These are phyloP conservation scores for Fusarium coicis DNA, from an alignment of 2,329 filamentous ascomycete genomes.

Conservation along the genomic window DNA sequence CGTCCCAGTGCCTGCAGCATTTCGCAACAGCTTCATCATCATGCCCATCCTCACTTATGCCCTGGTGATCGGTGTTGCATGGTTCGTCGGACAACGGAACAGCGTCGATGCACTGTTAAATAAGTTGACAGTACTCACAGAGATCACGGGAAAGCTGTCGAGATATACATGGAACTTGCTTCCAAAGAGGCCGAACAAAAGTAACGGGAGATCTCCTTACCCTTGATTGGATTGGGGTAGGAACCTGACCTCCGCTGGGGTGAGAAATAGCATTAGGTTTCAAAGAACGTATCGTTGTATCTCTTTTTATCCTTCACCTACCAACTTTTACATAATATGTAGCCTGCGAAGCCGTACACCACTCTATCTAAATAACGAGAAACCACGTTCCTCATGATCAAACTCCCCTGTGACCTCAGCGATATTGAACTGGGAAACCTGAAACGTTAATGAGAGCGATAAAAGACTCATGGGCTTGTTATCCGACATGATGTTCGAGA, in stretches of 20 bases:
- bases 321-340: accelerated
- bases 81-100: background rate
- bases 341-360: accelerated
- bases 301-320: background rate
- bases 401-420: background rate
- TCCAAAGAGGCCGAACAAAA: background rate
- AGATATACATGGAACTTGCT: background rate
- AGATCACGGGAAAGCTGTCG: no score
- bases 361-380: accelerated
- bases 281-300: background rate
- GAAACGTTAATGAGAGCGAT: accelerated
- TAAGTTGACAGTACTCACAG: no score
- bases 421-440: background rate
- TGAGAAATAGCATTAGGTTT: no score
- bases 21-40: background rate
- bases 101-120: accelerated
- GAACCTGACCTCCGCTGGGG: no score
- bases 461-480: accelerated
- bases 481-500: background rate
- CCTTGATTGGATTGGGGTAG: no score
- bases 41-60: background rate
- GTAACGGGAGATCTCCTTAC: background rate
- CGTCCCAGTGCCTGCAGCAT: accelerated
- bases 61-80: accelerated
- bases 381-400: background rate